These are phyloP conservation scores for Sporothrix luriei DNA, from an alignment of 2,329 filamentous ascomycete genomes.

Conservation along the genomic window DNA sequence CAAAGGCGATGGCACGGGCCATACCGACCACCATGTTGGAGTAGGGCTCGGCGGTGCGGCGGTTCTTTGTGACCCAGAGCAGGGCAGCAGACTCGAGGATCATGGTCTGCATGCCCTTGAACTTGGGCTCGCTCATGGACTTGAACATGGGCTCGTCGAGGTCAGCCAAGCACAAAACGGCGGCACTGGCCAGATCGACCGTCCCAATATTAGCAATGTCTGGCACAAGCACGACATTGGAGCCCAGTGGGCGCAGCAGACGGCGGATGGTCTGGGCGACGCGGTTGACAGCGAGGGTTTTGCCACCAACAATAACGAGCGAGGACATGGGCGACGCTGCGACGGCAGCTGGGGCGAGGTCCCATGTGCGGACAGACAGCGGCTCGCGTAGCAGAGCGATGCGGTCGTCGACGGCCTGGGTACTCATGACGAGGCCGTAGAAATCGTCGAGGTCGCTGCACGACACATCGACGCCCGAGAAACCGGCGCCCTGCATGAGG, in stretches of 20 bases:
- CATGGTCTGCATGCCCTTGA: conserved; percentile 36
- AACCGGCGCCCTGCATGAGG: conserved; percentile 37
- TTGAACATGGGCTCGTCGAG: conserved; percentile 40
- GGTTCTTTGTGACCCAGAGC: conserved; percentile 39
- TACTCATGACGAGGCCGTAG: conserved; percentile 35
- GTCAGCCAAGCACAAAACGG: conserved; percentile 38
- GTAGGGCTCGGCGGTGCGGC: conserved; percentile 34
- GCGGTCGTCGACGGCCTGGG: conserved; percentile 38
- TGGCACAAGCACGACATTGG: conserved; percentile 5
- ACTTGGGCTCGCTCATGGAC: conserved; percentile 34
- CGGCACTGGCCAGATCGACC: conserved; percentile 16
- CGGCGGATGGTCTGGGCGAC: conserved; percentile 27
- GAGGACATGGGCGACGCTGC: conserved; percentile 18
- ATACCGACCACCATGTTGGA: conserved; percentile 38
- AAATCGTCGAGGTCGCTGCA: conserved; percentile 32
- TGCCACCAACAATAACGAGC: conserved; percentile 37
- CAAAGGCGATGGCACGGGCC: conserved; percentile 35
- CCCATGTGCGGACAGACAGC: conserved; percentile 20
- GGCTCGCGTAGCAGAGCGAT: conserved; percentile 37
- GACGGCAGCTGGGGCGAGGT: neutral
- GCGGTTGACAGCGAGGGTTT: conserved; percentile 19
- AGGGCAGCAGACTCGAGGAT: conserved; percentile 30
- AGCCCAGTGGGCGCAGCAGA: conserved; percentile 29
- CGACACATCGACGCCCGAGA: conserved; percentile 37
- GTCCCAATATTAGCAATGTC: conserved; percentile 21